A percentile compares a stretch with the other conserved stretches of the same genome.
These are phyloP conservation scores for Microthyrium microscopicum DNA, from an alignment of 2,329 filamentous ascomycete genomes.

Conservation along the genomic window DNA sequence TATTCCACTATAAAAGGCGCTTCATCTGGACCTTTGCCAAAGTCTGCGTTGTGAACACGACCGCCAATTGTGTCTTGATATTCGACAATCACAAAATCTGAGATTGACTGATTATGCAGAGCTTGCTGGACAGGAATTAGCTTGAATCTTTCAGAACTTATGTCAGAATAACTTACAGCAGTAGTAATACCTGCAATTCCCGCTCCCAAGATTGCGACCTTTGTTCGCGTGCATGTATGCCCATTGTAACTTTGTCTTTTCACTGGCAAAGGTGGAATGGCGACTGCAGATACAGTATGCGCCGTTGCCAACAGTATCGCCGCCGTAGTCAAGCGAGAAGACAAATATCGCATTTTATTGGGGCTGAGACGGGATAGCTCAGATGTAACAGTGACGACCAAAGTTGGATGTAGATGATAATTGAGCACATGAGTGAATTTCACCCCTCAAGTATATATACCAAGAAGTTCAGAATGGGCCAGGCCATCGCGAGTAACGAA, in stretches of 20 bases:
- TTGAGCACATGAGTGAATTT: too few relatives aligned
- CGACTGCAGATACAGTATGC: neutral
- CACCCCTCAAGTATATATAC: too few relatives aligned
- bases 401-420: neutral
- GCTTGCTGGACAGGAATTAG: conserved; percentile 30
- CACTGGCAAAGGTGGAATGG: neutral
- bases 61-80: conserved; percentile 47
- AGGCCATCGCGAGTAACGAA: neutral
- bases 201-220: conserved; percentile 30
- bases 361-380: neutral
- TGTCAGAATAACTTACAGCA: conserved; percentile 24
- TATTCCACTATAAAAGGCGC: conserved; percentile 43
- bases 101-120: conserved; percentile 41
- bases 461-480: neutral
- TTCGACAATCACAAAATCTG: conserved; percentile 50
- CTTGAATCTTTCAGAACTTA: neutral
- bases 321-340: too few relatives aligned
- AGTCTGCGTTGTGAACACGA: conserved; percentile 39
- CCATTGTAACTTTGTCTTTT: neutral
- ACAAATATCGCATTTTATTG: neutral
- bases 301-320: too few relatives aligned
- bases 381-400: neutral
- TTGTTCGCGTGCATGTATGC: conserved; percentile 15
- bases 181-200: conserved; percentile 48
- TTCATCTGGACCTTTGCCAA: conserved; percentile 34